These are phyloP conservation scores for Colletotrichum nymphaeae DNA, from an alignment of 2,329 filamentous ascomycete species.

Conservation along the genomic window DNA sequence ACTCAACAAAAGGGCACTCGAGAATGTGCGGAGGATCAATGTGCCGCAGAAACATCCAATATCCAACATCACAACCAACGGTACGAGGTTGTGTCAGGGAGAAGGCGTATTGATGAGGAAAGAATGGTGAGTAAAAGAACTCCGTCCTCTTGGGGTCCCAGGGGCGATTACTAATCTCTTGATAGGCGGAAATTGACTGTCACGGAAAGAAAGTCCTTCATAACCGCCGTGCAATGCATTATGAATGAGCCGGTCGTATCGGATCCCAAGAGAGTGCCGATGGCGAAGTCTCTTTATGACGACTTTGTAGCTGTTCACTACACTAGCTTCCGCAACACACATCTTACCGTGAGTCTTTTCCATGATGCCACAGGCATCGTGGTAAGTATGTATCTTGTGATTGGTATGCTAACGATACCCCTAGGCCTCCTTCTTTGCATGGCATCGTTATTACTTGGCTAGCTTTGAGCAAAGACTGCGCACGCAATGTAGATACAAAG, in stretches of 20 bases:
- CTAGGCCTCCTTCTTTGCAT: constrained; percentile 34
- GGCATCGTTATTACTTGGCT: constrained; percentile 35
- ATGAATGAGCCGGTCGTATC: constrained; percentile 37
- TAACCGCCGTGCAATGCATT: constrained; percentile 43
- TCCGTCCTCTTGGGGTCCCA: neutral
- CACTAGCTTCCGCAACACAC: constrained; percentile 17
- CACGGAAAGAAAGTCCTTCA: constrained; percentile 39
- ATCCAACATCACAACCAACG: neutral
- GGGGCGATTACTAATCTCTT: neutral
- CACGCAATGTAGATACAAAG: constrained; percentile 34
- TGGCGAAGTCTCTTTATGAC: constrained; percentile 38
- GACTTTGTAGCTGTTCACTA: constrained; percentile 39
- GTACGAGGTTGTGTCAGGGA: neutral
- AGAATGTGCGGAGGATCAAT: constrained; percentile 2
- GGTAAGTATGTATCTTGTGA: too few species aligned
- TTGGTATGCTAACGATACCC: too few species aligned
- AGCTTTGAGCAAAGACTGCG: constrained; percentile 35
- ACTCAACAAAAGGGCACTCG: constrained; percentile 4
- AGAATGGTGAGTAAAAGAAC: constrained; percentile 12
- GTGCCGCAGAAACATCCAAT: neutral
- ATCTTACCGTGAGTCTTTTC: constrained; percentile 24
- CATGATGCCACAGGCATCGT: too few species aligned
- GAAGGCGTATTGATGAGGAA: constrained; percentile 1
- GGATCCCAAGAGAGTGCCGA: constrained; percentile 23
- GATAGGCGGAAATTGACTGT: constrained; percentile 38